These are phyloP conservation scores for Suhomyces wounanorum DNA, from an alignment of 1,139 yeast species.

Conservation along the genomic window DNA sequence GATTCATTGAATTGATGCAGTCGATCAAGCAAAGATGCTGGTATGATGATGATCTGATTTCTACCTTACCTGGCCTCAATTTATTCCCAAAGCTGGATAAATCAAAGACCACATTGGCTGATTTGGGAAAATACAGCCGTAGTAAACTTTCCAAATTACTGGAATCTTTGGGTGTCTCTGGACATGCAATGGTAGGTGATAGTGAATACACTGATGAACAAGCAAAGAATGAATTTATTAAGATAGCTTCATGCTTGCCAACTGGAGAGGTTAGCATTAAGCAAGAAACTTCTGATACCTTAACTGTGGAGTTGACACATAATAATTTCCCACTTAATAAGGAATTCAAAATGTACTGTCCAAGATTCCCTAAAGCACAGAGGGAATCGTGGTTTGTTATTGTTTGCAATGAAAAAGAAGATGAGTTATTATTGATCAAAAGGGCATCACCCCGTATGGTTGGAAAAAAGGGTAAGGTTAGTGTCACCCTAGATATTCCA, in stretches of 20 bases:
- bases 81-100: constrained; percentile 20
- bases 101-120: constrained; percentile 17
- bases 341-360: constrained; percentile 71
- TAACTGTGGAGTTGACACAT: constrained; percentile 55
- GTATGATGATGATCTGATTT: constrained; percentile 76
- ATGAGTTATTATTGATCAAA: constrained; percentile 60
- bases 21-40: constrained; percentile 87
- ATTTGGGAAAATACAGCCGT: constrained; percentile 26
- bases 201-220: constrained; percentile 26
- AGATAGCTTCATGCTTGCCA: constrained; percentile 52
- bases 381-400: constrained; percentile 93
- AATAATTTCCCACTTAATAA: constrained; percentile 53
- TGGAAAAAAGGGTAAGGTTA: constrained; percentile 46
- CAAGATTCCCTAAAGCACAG: constrained; percentile 86
- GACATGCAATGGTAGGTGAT: constrained; percentile 25
- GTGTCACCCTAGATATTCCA: constrained; percentile 52
- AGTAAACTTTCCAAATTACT: constrained; percentile 35
- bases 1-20: constrained; percentile 72
- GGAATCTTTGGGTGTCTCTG: constrained; percentile 37
- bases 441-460: constrained; percentile 62
- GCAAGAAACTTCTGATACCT: constrained; percentile 33
- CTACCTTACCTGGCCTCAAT: constrained; percentile 70
- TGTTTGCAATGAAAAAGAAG: constrained; percentile 46
- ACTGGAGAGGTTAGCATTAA: constrained; percentile 37
- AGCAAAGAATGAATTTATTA: constrained; percentile 39